phyloP scores from a whole-genome alignment of 2,329 filamentous ascomycete genomes.

The Helotiales sp. region DNA sequence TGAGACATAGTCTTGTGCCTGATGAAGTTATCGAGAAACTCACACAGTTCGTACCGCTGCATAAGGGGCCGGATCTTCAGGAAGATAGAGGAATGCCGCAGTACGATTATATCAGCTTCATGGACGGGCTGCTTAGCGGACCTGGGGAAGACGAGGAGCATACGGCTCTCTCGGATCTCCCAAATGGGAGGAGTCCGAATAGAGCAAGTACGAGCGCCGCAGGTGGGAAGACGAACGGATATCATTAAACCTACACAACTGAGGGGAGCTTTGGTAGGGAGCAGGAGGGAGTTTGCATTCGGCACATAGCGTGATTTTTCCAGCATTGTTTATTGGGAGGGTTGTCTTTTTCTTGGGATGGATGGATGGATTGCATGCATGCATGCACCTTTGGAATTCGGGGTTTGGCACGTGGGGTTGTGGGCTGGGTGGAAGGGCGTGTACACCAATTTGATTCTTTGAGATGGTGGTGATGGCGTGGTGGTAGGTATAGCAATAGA shows the following conservation, averaged over 20 bases:
- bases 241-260: slow-evolving; percentile 6
- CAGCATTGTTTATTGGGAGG: background rate
- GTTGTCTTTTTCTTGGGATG: background rate
- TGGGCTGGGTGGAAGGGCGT: background rate
- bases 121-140: slow-evolving; percentile 77
- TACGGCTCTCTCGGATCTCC: slow-evolving; percentile 32
- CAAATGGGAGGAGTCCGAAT: slow-evolving; percentile 37
- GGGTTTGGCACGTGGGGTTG: background rate
- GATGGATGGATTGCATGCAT: background rate
- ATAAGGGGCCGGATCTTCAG: slow-evolving; percentile 83
- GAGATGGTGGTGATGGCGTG: background rate
- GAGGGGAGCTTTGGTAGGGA: background rate
- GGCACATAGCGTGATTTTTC: background rate
- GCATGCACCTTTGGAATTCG: background rate
- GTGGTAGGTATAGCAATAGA: background rate
- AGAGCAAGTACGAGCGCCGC: slow-evolving; percentile 7
- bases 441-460: background rate
- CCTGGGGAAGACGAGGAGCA: slow-evolving; percentile 31
- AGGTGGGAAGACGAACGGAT: slow-evolving; percentile 23
- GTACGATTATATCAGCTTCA: slow-evolving; percentile 96
- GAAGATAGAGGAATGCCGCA: slow-evolving; percentile 84
- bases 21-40: slow-evolving; percentile 97
- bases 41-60: slow-evolving; percentile 81
- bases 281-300: slow-evolving; percentile 5
- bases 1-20: slow-evolving; percentile 91